These are phyloP conservation scores for Moesziomyces sp. DNA, from an alignment of 1,284 basidiomycete species.

Conservation along the genomic window DNA sequence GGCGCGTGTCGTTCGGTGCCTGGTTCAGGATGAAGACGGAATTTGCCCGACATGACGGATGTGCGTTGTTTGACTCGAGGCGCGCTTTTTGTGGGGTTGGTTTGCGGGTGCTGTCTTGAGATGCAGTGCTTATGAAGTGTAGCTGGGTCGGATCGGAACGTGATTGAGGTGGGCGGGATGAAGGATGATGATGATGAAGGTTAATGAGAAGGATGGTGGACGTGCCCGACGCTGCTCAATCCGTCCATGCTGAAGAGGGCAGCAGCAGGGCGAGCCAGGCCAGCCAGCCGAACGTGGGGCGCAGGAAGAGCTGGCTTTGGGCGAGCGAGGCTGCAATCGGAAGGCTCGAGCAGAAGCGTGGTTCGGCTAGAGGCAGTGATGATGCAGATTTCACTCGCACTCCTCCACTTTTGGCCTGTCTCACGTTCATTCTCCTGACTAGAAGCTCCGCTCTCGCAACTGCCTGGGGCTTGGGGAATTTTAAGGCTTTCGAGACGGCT, in stretches of 20 bases:
- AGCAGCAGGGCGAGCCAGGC: too few relatives aligned
- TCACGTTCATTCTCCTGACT: constrained; percentile 1
- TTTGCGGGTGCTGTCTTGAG: neutral
- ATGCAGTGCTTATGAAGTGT: neutral
- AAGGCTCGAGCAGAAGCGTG: neutral
- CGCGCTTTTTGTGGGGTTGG: too few relatives aligned
- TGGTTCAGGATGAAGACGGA: constrained; percentile 44
- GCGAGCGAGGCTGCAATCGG: neutral
- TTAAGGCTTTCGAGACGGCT: too few relatives aligned
- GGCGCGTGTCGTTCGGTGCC: constrained; percentile 14
- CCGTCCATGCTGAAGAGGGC: too few relatives aligned
- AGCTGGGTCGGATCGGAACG: neutral
- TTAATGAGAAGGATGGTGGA: neutral
- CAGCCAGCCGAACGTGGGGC: neutral
- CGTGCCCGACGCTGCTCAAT: neutral
- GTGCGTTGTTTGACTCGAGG: neutral
- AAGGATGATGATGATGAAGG: neutral
- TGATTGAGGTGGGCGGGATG: neutral
- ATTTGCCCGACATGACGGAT: constrained; percentile 23
- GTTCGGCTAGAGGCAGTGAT: constrained; percentile 1
- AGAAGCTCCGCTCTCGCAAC: neutral
- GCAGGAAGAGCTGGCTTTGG: neutral
- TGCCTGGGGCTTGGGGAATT: too few relatives aligned
- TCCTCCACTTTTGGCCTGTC: constrained; percentile 2
- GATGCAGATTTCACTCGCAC: constrained; percentile 1